Evolutionary conservation across 768 basidiomycete genomes (phyloP), one percentile per base, ranked within the genome.

Genomic region (Kwoniella dejecticola): DNA sequence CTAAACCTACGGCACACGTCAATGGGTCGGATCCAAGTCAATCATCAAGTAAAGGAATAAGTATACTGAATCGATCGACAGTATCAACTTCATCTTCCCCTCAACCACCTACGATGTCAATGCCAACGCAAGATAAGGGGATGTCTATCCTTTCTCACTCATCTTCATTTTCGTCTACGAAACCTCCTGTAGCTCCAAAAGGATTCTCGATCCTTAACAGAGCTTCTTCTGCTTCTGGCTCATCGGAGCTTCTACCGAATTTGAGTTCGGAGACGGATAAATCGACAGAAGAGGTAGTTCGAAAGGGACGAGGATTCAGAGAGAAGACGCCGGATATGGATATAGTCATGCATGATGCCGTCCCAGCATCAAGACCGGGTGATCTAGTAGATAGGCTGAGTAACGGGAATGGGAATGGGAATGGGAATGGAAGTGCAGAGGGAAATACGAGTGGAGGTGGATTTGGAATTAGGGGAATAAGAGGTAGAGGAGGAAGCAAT

Each of bases 291-390:
- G 64, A 27, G 7, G 53, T 71, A 27, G 63, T 67, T 3, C 21
- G 69, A 8, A 71, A 71, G 56, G 70, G 70, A 17, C 40, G 70
- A 17, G 70, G 70, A 13, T 71, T 56, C 47, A 62, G 52, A 50
- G 46, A 12, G n/a, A 64, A 10, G 27, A 60, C 60, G 2, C 52
- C 63, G 8, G 66, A 50, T 21, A 30, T 30, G 4, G 67, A 64
- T 62, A 53, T 68, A 24, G 42, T 64, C 48, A 64, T 64, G 62
- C 15, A n/a, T 12, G 60, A 61, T 40, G 6, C 41, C 12, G n/a
- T n/a, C n/a, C n/a, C n/a, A n/a, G n/a, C n/a, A n/a, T n/a, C n/a
- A n/a, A n/a, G n/a, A n/a, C n/a, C n/a, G 30, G 26, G 17, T 10
- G n/a, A 31, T 8, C 38, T 47, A 46, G 52, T 33, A 15, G 36